phyloP scores from a whole-genome alignment of 1,284 basidiomycete species.

The Ganoderma leucocontextum region DNA sequence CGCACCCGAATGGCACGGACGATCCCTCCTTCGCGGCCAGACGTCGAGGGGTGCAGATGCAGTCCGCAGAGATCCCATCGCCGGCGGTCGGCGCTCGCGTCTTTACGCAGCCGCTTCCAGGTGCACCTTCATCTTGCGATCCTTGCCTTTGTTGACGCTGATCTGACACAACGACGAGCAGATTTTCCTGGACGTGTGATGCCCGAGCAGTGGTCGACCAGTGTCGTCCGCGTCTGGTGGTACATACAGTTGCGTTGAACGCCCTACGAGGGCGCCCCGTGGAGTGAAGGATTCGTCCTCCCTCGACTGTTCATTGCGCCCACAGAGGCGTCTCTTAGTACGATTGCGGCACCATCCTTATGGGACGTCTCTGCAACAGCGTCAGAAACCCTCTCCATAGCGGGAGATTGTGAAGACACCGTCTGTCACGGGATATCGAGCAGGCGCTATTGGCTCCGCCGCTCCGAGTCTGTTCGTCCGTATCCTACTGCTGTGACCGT shows the following conservation, averaged over 20 bases:
- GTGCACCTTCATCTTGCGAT: background rate
- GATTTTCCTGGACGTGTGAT: background rate
- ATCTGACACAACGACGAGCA: background rate
- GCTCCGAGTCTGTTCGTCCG: background rate
- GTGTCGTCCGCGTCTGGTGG: background rate
- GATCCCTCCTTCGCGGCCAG: background rate
- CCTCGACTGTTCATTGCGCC: background rate
- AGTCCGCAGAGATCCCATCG: slow-evolving; percentile 5
- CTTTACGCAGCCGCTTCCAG: background rate
- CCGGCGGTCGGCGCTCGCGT: background rate
- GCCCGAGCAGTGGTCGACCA: background rate
- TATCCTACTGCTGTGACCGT: background rate
- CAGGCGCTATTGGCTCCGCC: background rate
- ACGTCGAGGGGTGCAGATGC: background rate
- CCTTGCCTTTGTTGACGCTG: background rate
- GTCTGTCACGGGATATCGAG: background rate
- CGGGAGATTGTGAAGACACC: background rate
- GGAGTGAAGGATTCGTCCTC: background rate
- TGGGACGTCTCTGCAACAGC: background rate
- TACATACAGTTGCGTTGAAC: background rate
- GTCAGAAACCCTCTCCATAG: background rate
- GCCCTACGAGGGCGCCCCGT: background rate
- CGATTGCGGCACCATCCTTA: background rate
- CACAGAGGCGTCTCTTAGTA: background rate
- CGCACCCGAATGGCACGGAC: slow-evolving; percentile 1